These are phyloP conservation scores for Neopestalotiopsis sp. DNA, from an alignment of 2,329 filamentous ascomycete species.

Conservation along the genomic window DNA sequence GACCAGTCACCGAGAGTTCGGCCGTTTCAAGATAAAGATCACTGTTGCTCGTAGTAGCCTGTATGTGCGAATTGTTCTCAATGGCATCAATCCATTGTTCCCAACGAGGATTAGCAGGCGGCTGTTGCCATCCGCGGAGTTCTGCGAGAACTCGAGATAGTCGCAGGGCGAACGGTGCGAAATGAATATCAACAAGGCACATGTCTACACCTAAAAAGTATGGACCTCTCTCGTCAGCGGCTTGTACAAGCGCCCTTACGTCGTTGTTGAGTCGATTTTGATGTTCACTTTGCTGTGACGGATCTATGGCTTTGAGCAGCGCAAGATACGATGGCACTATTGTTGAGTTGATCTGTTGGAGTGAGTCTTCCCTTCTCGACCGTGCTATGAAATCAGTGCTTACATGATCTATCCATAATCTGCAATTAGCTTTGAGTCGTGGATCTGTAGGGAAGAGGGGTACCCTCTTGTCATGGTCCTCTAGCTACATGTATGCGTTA, in stretches of 20 bases:
- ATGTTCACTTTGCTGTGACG: slow-evolving; percentile 60
- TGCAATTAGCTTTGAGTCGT: slow-evolving; percentile 72
- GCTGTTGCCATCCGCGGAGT: slow-evolving; percentile 69
- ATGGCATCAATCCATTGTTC: slow-evolving; percentile 73
- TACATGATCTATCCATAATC: slow-evolving; percentile 83
- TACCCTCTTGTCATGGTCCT: slow-evolving; percentile 69
- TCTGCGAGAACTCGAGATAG: slow-evolving; percentile 69
- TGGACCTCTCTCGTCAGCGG: slow-evolving; percentile 61
- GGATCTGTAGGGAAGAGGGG: slow-evolving; percentile 69
- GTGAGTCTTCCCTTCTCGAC: slow-evolving; percentile 11
- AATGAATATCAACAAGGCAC: slow-evolving; percentile 74
- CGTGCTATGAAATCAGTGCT: slow-evolving; percentile 31
- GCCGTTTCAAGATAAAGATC: slow-evolving; percentile 59
- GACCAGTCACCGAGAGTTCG: slow-evolving; percentile 48
- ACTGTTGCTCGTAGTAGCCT: slow-evolving; percentile 69
- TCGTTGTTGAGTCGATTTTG: slow-evolving; percentile 67
- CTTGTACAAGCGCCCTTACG: slow-evolving; percentile 59
- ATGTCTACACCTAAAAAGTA: slow-evolving; percentile 65
- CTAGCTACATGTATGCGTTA: slow-evolving; percentile 56
- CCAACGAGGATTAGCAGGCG: slow-evolving; percentile 68
- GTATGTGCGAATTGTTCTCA: slow-evolving; percentile 65
- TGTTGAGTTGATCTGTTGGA: slow-evolving; percentile 70
- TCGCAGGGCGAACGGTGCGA: slow-evolving; percentile 76
- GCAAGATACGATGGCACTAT: slow-evolving; percentile 80
- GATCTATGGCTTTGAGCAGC: slow-evolving; percentile 69